These are phyloP conservation scores for Sophora flavescens DNA, from an alignment of 306 rosid genomes.

Conservation along the genomic window DNA sequence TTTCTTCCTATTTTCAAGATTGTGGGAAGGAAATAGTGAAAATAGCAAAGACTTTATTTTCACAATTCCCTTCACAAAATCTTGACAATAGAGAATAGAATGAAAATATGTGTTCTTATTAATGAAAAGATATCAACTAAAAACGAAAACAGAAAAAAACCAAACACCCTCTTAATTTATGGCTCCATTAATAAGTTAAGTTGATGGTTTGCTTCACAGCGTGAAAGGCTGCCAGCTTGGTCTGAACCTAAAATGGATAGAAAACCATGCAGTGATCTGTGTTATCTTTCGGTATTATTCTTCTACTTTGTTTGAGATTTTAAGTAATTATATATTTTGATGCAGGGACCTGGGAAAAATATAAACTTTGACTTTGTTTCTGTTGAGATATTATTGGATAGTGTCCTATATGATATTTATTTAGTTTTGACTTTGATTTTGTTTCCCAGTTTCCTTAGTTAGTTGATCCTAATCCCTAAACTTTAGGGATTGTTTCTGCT, in stretches of 20 bases:
- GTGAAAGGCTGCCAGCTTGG: slow-evolving; percentile 74
- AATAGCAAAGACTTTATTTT: neutral
- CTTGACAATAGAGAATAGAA: neutral
- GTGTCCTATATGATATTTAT: too few species aligned
- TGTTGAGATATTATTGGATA: too few species aligned
- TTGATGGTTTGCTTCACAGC: slow-evolving; percentile 61
- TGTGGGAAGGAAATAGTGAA: neutral
- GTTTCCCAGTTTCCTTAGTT: too few species aligned
- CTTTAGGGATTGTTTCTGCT: too few species aligned
- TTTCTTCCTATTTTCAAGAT: neutral
- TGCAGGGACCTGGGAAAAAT: neutral
- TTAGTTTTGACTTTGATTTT: too few species aligned
- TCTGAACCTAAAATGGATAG: slow-evolving; percentile 62
- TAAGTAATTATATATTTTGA: slow-evolving; percentile 8
- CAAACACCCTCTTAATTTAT: neutral
- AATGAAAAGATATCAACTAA: neutral
- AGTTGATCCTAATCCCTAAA: too few species aligned
- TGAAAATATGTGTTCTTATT: neutral
- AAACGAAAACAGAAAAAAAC: neutral
- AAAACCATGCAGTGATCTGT: slow-evolving; percentile 83
- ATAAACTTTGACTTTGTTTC: too few species aligned
- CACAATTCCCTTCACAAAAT: neutral
- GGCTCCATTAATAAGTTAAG: slow-evolving; percentile 37
- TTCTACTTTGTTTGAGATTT: slow-evolving; percentile 32
- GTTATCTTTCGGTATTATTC: slow-evolving; percentile 76